Conservation (phyloP, 768 basidiomycete species). For the Exidia glandulosa region DNA sequence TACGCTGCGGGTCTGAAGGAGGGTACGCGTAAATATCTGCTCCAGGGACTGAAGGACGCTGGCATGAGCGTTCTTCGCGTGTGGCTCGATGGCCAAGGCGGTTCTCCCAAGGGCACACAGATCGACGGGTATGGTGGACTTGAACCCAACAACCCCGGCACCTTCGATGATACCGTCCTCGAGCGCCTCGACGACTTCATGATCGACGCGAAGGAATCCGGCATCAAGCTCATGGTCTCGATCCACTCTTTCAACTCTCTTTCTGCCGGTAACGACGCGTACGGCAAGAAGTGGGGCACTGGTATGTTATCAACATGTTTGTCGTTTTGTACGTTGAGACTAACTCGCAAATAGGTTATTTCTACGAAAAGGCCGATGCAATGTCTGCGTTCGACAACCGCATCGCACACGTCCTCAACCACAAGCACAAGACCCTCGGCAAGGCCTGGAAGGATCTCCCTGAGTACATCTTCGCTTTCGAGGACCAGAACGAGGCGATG, state of each 20-base stretch:
- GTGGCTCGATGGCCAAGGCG: conserved; percentile 19
- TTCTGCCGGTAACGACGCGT: conserved; percentile 22
- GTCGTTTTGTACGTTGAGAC: background rate
- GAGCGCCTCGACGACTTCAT: conserved; percentile 28
- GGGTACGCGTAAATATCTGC: no score
- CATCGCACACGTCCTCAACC: conserved; percentile 27
- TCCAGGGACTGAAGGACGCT: conserved; percentile 2
- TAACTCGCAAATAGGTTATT: conserved; percentile 17
- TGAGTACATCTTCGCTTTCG: conserved; percentile 27
- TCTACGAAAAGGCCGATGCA: conserved; percentile 19
- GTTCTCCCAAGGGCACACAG: conserved; percentile 9
- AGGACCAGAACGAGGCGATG: conserved; percentile 28
- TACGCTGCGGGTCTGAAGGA: no score
- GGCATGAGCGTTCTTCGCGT: conserved; percentile 15
- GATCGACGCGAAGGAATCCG: conserved; percentile 24
- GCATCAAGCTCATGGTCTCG: conserved; percentile 16
- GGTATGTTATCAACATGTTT: background rate
- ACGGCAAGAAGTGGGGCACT: conserved; percentile 16
- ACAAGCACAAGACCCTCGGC: conserved; percentile 24
- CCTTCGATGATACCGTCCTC: conserved; percentile 26
- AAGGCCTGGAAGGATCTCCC: conserved; percentile 27
- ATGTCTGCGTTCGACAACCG: conserved; percentile 26
- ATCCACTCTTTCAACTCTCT: conserved; percentile 12
- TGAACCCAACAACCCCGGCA: conserved; percentile 22
- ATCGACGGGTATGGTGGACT: conserved; percentile 21